Base-by-base conservation (phyloP, 495 filamentous ascomycete species). In the Letharia lupina region DNA sequence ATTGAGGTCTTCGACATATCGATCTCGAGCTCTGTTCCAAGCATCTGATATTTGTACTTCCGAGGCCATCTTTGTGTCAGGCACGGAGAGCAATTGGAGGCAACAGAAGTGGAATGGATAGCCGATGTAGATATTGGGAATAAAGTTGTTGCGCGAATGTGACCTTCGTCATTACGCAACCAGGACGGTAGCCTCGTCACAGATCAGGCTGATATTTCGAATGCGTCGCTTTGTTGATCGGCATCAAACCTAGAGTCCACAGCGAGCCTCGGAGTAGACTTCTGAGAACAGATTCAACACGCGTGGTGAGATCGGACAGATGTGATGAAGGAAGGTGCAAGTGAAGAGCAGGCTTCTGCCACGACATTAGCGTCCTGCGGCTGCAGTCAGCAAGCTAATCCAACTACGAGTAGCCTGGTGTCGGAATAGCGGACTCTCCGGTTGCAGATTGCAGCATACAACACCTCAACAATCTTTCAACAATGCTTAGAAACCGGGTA, bases 1-100 rank as follows among this genome's bases (percentile, higher is more conserved):
- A 10, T 40, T 69, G 16, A 78, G 74, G 9, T 71, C 70, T 31
- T 74, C 68, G 4, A 73, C 35, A 42, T 74, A 78, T n/a, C 71
- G 70, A 18, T 71, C 56, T 23, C 70, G 58, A 8, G 76, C 75
- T 15, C 66, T 45, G 13, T 41, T 62, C 76, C 75, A 78, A 1
- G 76, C 64, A 62, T 64, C 13, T 16, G 63, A 39, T 33, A n/a
- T 20, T 23, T 40, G 48, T 47, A 61, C 11, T 2, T 0, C 33
- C 33, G 28, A 20, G 2, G 7, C 33, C 54, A 57, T 57, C 4
- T 37, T n/a, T 33, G 16, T 4, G 5, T 47, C 20, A 47, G 44
- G 13, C 23, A 28, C 40, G 40, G 2, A 42, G 12, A 54, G n/a
- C 33, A 31, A 10, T 0, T 18, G 20, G 18, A 4, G 44, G 23